Evolutionary conservation across 2,329 filamentous ascomycete species (phyloP), one percentile per base, ranked within the genome.

Genomic region (Penicillium sp.): DNA sequence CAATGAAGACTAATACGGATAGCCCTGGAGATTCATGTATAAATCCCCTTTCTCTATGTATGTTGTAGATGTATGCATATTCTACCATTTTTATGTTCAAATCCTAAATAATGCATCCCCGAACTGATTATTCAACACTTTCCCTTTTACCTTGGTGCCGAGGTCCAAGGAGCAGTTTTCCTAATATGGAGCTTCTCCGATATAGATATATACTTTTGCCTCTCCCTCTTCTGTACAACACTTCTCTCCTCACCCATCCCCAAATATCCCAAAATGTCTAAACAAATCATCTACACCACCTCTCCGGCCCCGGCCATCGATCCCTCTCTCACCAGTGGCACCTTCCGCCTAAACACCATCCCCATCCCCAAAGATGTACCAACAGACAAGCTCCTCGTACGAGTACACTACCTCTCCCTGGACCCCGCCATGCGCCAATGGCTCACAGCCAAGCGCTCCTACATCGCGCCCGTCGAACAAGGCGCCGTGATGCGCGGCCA

Each of bases 391-490:
- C 77, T 90, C 53, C 78, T 90, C 56, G 77, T 81, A 55, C 75
- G 79, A 55, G 75, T 75, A 2, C 76, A 88, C 57, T 90, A 89
- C 67, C 78, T 89, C 42, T 87, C 84, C 10, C 78, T 90, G 37
- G 88, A 90, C 72, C 88, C 88, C 1, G 87, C 88, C n/a, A 90
- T 90, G 87, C 82, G 88, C 64, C 84, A 84, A 56, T 90, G 86
- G 86, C 73, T 91, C 19, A 87, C 75, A 58, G 78, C 78, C 47
- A 74, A 75, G 36, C 76, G 82, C 30, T 83, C 87, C 1, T 91
- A 91, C 72, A 69, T 89, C 2, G 84, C 87, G 0, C 86, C 88
- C 8, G 86, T 91, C 28, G 75, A 85, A 60, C 82, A 88, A 57
- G 86, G 85, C 63, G 84, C 84, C 56, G 77, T 82, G 33, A 91